Evolutionary conservation across 148 eudicot genomes (phyloP).

Genomic region (Fagopyrum homotropicum): DNA sequence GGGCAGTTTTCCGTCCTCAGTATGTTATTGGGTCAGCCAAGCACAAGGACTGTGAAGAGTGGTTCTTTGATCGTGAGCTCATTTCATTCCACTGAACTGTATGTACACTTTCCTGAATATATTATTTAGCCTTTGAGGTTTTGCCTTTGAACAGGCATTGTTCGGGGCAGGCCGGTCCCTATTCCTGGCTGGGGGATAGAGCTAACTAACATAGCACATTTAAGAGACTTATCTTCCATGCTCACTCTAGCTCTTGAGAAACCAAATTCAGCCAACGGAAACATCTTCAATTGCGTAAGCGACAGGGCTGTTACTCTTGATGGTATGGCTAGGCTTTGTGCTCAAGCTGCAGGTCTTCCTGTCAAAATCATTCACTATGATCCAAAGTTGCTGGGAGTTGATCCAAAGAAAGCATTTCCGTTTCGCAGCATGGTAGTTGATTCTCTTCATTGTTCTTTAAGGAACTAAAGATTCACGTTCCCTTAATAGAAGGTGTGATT

Average conservation of each 20-base stretch:
- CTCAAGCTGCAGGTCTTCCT: conserved; percentile 69
- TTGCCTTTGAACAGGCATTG: conserved; percentile 44
- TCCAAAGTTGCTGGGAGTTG: conserved; percentile 76
- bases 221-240: conserved; percentile 90
- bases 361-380: conserved; percentile 84
- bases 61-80: conserved; percentile 90
- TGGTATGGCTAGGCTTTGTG: conserved; percentile 88
- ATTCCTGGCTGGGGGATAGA: conserved; percentile 98
- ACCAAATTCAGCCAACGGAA: conserved; percentile 63
- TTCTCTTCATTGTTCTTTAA: too few species aligned
- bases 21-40: conserved; percentile 94
- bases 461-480: too few species aligned
- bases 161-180: conserved; percentile 72
- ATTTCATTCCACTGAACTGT: background rate
- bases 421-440: conserved; percentile 74
- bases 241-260: conserved; percentile 74
- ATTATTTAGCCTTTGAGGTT: too few species aligned
- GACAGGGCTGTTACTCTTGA: conserved; percentile 90
- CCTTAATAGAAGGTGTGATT: background rate
- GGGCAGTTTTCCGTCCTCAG: conserved; percentile 89
- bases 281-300: conserved; percentile 83
- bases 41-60: conserved; percentile 97
- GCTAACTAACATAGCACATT: conserved; percentile 76
- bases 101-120: background rate
- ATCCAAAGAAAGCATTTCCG: conserved; percentile 95